Evolutionary conservation across 225 moss, liverwort and hornwort genomes (phyloP).

Genomic region (Neckera pumila): DNA sequence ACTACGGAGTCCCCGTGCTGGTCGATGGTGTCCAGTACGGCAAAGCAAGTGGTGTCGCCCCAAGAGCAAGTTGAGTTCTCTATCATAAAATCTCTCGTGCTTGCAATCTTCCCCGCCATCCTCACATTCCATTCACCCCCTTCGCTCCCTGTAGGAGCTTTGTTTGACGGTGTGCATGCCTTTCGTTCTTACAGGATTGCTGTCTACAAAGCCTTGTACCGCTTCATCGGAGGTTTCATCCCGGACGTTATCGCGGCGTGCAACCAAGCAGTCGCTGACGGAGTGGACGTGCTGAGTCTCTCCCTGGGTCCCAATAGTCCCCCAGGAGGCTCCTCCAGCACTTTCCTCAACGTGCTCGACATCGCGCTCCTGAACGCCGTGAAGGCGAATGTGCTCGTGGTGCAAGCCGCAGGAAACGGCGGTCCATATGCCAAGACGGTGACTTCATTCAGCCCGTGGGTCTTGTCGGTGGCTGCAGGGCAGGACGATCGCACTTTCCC

Average conservation of each 20-base stretch:
- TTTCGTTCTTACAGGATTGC: slow-evolving; percentile 36
- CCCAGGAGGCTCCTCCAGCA: slow-evolving; percentile 47
- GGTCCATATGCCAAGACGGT: slow-evolving; percentile 30
- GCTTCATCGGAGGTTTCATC: slow-evolving; percentile 69
- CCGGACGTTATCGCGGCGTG: slow-evolving; percentile 85
- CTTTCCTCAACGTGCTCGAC: slow-evolving; percentile 64
- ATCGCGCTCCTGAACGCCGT: slow-evolving; percentile 64
- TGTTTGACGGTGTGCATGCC: neutral
- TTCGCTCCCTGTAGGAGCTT: neutral
- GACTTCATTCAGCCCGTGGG: slow-evolving; percentile 42
- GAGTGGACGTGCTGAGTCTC: slow-evolving; percentile 62
- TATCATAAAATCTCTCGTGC: neutral
- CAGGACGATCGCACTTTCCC: slow-evolving; percentile 36
- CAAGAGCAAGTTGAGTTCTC: slow-evolving; percentile 34
- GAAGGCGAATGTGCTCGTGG: slow-evolving; percentile 59
- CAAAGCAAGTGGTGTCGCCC: slow-evolving; percentile 30
- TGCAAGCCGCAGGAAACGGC: slow-evolving; percentile 61
- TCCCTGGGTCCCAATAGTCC: slow-evolving; percentile 71
- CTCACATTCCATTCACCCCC: neutral
- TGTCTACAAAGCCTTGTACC: slow-evolving; percentile 71
- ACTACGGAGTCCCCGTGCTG: slow-evolving; percentile 29
- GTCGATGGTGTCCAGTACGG: slow-evolving; percentile 20
- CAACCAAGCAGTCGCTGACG: slow-evolving; percentile 74
- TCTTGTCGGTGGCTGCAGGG: slow-evolving; percentile 28
- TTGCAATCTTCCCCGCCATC: neutral